These are phyloP conservation scores for Fusarium sp. DNA, from an alignment of 2,329 filamentous ascomycete species.

Conservation along the genomic window DNA sequence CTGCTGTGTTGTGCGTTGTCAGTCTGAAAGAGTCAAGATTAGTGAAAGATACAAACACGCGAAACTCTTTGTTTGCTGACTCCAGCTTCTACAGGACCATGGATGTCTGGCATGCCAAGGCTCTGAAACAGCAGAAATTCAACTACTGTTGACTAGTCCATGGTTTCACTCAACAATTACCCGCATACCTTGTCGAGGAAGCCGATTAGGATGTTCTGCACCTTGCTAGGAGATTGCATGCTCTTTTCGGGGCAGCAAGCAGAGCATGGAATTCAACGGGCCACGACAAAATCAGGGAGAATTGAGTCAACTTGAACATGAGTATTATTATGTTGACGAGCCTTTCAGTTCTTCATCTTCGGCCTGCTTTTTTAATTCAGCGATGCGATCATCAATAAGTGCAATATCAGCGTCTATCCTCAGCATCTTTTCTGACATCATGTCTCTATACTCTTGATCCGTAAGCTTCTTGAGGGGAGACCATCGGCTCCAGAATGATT, in stretches of 20 bases:
- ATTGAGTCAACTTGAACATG: background rate
- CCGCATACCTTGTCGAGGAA: background rate
- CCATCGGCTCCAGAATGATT: constrained; percentile 68
- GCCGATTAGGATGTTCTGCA: constrained; percentile 3
- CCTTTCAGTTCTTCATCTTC: constrained; percentile 14
- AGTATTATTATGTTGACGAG: constrained; percentile 10
- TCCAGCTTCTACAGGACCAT: background rate
- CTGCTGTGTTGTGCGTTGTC: constrained; percentile 7
- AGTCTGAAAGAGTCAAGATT: background rate
- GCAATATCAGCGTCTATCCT: constrained; percentile 80
- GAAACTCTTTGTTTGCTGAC: background rate
- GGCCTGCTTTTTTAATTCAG: constrained; percentile 42
- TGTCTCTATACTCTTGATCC: constrained; percentile 76
- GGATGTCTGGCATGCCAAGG: background rate
- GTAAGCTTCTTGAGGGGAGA: constrained; percentile 75
- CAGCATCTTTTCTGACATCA: constrained; percentile 76
- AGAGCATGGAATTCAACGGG: background rate
- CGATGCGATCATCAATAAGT: constrained; percentile 79
- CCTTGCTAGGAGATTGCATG: constrained; percentile 2
- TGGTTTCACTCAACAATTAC: background rate
- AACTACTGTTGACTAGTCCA: background rate
- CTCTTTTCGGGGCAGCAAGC: background rate
- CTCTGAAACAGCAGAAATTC: background rate
- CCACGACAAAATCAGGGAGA: background rate
- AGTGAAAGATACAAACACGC: background rate